Evolutionary conservation across 176 grass and related monocot species (phyloP).

Genomic region (Oryza meyeriana): DNA sequence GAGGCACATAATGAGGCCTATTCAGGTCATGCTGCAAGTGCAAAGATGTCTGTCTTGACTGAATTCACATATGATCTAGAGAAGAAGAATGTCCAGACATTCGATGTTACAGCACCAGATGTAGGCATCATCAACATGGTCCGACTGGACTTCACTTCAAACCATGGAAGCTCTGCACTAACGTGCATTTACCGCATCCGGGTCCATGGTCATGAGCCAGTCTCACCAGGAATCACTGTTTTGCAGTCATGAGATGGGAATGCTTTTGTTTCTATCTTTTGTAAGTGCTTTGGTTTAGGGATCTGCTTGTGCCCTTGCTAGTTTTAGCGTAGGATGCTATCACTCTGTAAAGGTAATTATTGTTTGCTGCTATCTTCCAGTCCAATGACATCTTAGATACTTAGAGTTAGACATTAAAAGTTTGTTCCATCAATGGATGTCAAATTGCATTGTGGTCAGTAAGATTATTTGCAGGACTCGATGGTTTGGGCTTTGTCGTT

Average conservation of each 20-base stretch:
- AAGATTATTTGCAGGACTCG: neutral
- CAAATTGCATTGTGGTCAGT: neutral
- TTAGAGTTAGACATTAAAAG: constrained; percentile 2
- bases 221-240: neutral
- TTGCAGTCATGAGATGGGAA: constrained; percentile 21
- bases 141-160: constrained; percentile 63
- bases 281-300: constrained; percentile 8
- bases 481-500: neutral
- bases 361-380: neutral
- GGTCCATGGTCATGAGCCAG: constrained; percentile 56
- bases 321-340: constrained; percentile 27
- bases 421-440: neutral
- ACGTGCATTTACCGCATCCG: constrained; percentile 77
- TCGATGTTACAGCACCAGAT: constrained; percentile 28
- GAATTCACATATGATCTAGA: constrained; percentile 58
- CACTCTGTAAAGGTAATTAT: constrained; percentile 38
- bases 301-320: constrained; percentile 6
- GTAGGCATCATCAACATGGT: constrained; percentile 51
- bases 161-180: constrained; percentile 59
- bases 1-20: constrained; percentile 21
- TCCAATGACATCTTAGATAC: constrained; percentile 7
- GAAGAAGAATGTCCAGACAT: constrained; percentile 67
- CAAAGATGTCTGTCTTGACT: constrained; percentile 29
- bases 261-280: neutral
- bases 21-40: constrained; percentile 24